A percentile compares a stretch with the other conserved stretches of the same genome.
Evolutionary conservation across 768 basidiomycete species (phyloP).

Genomic region (Lactarius trivialis): DNA sequence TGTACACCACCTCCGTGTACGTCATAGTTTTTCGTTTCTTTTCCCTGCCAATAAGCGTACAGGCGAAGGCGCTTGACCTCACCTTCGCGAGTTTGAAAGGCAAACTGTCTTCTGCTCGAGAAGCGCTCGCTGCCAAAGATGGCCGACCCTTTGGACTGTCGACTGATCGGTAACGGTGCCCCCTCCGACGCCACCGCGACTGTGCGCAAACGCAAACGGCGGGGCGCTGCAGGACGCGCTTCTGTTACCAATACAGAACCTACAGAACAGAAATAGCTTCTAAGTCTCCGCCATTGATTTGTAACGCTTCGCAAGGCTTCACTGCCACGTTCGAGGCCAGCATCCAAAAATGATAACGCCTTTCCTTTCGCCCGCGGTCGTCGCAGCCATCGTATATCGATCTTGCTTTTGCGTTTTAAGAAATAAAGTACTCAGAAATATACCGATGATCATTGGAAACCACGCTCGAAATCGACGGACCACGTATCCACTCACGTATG

Average conservation of each 20-base stretch:
- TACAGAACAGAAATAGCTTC: slow-evolving; percentile 52
- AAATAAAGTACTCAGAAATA: slow-evolving; percentile 90
- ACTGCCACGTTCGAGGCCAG: slow-evolving; percentile 79
- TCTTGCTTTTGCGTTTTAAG: slow-evolving; percentile 32
- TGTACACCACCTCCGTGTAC: slow-evolving; percentile 87
- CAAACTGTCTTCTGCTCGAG: slow-evolving; percentile 66
- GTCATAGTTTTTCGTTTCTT: slow-evolving; percentile 29
- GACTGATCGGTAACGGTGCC: slow-evolving; percentile 86
- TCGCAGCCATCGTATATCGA: neutral
- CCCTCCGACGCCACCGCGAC: neutral
- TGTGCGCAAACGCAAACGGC: neutral
- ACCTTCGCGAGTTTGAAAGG: slow-evolving; percentile 93
- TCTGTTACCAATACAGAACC: neutral
- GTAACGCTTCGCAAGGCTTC: slow-evolving; percentile 59
- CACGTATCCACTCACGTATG: slow-evolving; percentile 82
- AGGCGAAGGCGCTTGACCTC: slow-evolving; percentile 82
- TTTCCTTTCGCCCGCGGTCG: neutral
- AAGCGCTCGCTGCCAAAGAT: slow-evolving; percentile 68
- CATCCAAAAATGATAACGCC: neutral
- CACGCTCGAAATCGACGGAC: slow-evolving; percentile 93
- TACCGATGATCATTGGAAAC: slow-evolving; percentile 86
- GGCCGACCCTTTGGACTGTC: slow-evolving; percentile 59
- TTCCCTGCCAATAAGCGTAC: slow-evolving; percentile 28
- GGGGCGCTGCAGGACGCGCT: neutral
- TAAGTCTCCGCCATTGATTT: slow-evolving; percentile 58